A percentile compares a stretch with the other conserved stretches of the same genome.
Conservation (phyloP, 2,329 filamentous ascomycete genomes). For the Hypoxylon sp. region DNA sequence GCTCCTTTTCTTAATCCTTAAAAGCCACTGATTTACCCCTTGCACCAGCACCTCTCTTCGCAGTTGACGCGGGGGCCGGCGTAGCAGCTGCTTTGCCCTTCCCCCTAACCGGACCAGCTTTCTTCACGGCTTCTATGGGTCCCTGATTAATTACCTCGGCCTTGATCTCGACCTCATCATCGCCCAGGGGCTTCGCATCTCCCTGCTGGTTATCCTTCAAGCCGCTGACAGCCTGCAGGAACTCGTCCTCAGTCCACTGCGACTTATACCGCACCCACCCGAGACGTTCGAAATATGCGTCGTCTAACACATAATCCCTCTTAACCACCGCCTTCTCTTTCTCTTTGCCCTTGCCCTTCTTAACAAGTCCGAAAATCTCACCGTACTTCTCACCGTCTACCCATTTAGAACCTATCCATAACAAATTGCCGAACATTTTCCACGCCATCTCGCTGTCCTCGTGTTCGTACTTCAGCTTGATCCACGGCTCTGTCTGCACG, state of each 20-base stretch:
- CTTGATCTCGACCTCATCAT: constrained; percentile 47
- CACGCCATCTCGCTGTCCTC: constrained; percentile 84
- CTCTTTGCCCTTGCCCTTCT: constrained; percentile 45
- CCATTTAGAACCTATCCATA: constrained; percentile 59
- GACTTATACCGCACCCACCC: constrained; percentile 44
- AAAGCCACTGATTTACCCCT: constrained; percentile 54
- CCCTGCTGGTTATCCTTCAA: constrained; percentile 50
- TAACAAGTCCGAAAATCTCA: constrained; percentile 13
- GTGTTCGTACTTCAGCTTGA: constrained; percentile 82
- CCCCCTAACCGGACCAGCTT: constrained; percentile 37
- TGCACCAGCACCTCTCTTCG: constrained; percentile 36
- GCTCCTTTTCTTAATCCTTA: constrained; percentile 32
- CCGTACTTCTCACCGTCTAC: not conserved
- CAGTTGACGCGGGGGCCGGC: constrained; percentile 25
- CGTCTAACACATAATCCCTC: constrained; percentile 3
- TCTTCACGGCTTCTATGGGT: constrained; percentile 28
- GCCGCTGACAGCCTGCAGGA: constrained; percentile 54
- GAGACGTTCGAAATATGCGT: not conserved
- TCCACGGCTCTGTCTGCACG: constrained; percentile 89
- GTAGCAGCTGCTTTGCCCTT: constrained; percentile 49
- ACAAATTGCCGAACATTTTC: constrained; percentile 81
- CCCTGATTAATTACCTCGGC: constrained; percentile 25
- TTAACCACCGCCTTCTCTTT: constrained; percentile 5
- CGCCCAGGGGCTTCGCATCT: constrained; percentile 39
- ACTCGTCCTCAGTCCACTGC: constrained; percentile 53